A percentile compares a stretch with the other conserved stretches of the same genome.
These are phyloP conservation scores for Cordyceps pruinosa DNA, from an alignment of 2,329 filamentous ascomycete species.

Conservation along the genomic window DNA sequence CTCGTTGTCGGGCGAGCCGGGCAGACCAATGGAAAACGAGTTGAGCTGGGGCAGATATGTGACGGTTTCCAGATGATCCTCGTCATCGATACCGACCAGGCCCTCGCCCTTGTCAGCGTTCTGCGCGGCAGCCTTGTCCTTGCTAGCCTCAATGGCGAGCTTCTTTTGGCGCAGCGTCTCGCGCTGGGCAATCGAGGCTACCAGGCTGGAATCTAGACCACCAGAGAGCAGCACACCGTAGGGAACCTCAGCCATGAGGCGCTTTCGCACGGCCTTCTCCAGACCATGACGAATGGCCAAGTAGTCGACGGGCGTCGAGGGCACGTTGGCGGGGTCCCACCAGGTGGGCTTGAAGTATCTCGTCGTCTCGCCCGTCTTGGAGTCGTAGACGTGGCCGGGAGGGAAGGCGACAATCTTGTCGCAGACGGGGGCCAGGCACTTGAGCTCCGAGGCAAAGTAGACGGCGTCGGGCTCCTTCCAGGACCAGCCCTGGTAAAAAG, in stretches of 20 bases:
- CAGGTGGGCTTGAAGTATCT: conserved; percentile 89
- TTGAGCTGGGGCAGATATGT: conserved; percentile 92
- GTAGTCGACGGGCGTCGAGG: conserved; percentile 73
- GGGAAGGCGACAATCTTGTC: conserved; percentile 93
- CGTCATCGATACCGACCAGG: conserved; percentile 89
- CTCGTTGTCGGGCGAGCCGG: conserved; percentile 83
- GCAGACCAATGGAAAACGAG: conserved; percentile 97
- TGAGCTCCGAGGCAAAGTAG: conserved; percentile 96
- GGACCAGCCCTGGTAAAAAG: conserved; percentile 91
- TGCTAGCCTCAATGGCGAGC: conserved; percentile 46
- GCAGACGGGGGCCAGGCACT: conserved; percentile 86
- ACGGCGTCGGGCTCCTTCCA: conserved; percentile 75
- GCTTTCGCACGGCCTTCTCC: conserved; percentile 89
- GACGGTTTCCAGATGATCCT: conserved; percentile 80
- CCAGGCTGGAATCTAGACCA: conserved; percentile 89
- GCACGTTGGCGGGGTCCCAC: conserved; percentile 79
- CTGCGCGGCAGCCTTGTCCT: conserved; percentile 35
- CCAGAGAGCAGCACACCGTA: conserved; percentile 95
- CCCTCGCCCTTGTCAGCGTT: conserved; percentile 58
- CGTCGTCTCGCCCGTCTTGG: conserved; percentile 74
- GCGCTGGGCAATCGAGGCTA: conserved; percentile 90
- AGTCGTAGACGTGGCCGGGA: conserved; percentile 93
- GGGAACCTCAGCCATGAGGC: conserved; percentile 96
- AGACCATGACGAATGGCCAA: conserved; percentile 74
- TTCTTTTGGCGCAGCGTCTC: conserved; percentile 76